Evolutionary conservation across 2,329 filamentous ascomycete species (phyloP).

Genomic region (Talaromyces sp.): DNA sequence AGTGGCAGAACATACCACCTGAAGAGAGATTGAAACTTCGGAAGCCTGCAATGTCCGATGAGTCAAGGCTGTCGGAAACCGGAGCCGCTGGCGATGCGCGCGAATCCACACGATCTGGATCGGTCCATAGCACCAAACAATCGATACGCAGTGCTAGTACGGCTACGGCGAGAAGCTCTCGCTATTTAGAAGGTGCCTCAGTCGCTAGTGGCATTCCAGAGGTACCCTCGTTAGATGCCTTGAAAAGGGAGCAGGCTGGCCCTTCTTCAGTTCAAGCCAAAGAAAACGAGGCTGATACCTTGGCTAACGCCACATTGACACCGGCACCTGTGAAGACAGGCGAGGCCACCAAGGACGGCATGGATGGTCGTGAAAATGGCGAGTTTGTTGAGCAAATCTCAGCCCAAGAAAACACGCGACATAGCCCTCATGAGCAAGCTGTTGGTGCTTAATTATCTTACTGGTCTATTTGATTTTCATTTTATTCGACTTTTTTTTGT

Average conservation of each 20-base stretch:
- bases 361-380: constrained; percentile 3
- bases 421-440: constrained; percentile 21
- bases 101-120: constrained; percentile 24
- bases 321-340: constrained; percentile 1
- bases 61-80: constrained; percentile 31
- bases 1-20: constrained; percentile 71
- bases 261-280: neutral
- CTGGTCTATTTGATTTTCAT: neutral
- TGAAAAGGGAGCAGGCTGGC: neutral
- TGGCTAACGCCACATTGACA: neutral
- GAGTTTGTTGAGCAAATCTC: constrained; percentile 10
- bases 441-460: constrained; percentile 19
- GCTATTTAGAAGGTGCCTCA: constrained; percentile 19
- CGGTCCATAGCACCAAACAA: constrained; percentile 44
- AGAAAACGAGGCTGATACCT: neutral
- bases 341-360: neutral
- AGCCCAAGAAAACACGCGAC: constrained; percentile 16
- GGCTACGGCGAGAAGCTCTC: constrained; percentile 56
- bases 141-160: constrained; percentile 63
- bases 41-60: constrained; percentile 41
- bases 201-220: constrained; percentile 21
- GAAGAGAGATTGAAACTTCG: constrained; percentile 67
- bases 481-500: constrained; percentile 8
- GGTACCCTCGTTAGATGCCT: constrained; percentile 10
- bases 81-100: constrained; percentile 20